These are phyloP conservation scores for Ilex aquifolium DNA, from an alignment of 257 asterid species.

Conservation along the genomic window DNA sequence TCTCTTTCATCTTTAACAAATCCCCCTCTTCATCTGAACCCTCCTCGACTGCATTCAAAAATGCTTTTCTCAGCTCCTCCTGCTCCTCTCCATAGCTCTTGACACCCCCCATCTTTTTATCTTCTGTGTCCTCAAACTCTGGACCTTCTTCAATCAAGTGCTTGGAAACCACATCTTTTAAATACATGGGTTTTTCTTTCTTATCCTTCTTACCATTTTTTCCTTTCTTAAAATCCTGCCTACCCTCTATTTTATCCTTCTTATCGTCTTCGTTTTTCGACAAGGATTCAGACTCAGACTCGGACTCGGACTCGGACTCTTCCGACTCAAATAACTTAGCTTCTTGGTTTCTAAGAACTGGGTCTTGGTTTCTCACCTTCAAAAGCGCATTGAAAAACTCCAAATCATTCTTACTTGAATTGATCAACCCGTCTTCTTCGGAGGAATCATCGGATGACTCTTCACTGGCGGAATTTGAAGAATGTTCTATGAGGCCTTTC, in stretches of 20 bases:
- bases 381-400: slow-evolving; percentile 54
- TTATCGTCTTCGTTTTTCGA: background rate
- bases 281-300: background rate
- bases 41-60: slow-evolving; percentile 40
- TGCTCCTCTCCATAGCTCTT: slow-evolving; percentile 67
- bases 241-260: slow-evolving; percentile 10
- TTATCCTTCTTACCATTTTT: slow-evolving; percentile 26
- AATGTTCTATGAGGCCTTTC: slow-evolving; percentile 47
- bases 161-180: slow-evolving; percentile 69
- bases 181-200: slow-evolving; percentile 50
- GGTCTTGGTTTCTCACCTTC: slow-evolving; percentile 59
- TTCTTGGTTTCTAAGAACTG: slow-evolving; percentile 45
- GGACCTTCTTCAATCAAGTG: slow-evolving; percentile 72
- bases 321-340: slow-evolving; percentile 58
- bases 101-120: slow-evolving; percentile 10
- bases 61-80: slow-evolving; percentile 48
- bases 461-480: slow-evolving; percentile 25
- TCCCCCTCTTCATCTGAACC: slow-evolving; percentile 37
- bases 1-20: slow-evolving; percentile 43
- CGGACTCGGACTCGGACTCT: slow-evolving; percentile 17
- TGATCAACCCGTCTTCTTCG: slow-evolving; percentile 18
- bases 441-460: slow-evolving; percentile 37
- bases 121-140: slow-evolving; percentile 37
- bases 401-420: slow-evolving; percentile 35
- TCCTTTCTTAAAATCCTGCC: slow-evolving; percentile 5